Conservation (phyloP, 2,329 filamentous ascomycete genomes). For the Colletotrichum cereale region DNA sequence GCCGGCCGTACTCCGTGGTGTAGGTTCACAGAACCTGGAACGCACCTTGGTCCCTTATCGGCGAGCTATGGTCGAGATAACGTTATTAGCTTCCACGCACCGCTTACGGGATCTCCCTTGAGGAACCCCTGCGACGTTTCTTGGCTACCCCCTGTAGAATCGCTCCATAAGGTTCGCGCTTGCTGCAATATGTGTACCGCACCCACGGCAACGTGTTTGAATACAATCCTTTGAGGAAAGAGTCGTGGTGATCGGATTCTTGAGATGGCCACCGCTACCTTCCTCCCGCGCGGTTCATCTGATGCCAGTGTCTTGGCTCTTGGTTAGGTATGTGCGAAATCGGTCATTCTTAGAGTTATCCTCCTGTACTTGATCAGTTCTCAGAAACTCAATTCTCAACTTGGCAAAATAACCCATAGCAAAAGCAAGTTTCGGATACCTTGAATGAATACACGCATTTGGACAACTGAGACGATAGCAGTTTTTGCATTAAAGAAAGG, state of each 20-base stretch:
- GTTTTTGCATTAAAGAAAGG: neutral
- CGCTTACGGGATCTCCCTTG: slow-evolving; percentile 14
- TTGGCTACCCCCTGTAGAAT: neutral
- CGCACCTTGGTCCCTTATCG: neutral
- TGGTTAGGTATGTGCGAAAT: neutral
- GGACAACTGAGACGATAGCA: neutral
- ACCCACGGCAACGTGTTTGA: neutral
- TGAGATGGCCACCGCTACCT: neutral
- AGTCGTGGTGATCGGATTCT: neutral
- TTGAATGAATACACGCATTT: neutral
- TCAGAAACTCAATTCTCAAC: neutral
- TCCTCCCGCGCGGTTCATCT: neutral
- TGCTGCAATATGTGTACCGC: neutral
- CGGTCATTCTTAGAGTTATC: neutral
- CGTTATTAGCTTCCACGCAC: neutral
- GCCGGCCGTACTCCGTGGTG: too few relatives aligned
- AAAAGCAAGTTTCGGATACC: too few relatives aligned
- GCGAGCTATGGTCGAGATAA: neutral
- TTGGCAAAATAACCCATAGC: neutral
- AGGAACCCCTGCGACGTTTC: neutral
- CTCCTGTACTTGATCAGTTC: neutral
- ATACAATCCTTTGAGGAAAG: neutral
- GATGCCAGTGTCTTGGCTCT: neutral
- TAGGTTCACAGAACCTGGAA: neutral
- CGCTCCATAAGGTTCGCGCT: neutral